phyloP scores from a whole-genome alignment of 495 filamentous ascomycete genomes.

The Immersiella caudata region DNA sequence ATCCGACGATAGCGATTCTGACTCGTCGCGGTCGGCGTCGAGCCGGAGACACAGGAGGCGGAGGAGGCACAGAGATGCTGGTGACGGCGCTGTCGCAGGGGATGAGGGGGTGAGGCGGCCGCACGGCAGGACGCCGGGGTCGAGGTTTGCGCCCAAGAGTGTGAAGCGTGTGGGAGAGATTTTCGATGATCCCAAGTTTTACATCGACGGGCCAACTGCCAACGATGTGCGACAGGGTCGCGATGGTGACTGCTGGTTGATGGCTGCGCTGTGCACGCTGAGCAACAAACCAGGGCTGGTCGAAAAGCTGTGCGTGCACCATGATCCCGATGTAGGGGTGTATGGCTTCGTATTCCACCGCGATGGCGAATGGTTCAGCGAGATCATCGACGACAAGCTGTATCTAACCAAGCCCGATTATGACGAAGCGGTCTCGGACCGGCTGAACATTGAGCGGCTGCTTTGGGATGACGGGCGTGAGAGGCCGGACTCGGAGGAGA shows the following conservation, averaged over 20 bases:
- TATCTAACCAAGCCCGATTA: conserved; percentile 84
- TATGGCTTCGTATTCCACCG: conserved; percentile 95
- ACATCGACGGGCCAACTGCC: conserved; percentile 77
- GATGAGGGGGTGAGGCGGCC: conserved; percentile 3
- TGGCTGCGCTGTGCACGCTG: conserved; percentile 83
- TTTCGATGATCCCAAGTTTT: conserved; percentile 86
- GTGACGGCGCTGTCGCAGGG: not conserved
- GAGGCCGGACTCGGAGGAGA: conserved; percentile 72
- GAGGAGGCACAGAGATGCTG: not conserved
- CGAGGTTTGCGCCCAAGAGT: conserved; percentile 55
- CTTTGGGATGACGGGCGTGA: conserved; percentile 70
- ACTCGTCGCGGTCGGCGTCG: not conserved
- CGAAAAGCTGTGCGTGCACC: conserved; percentile 79
- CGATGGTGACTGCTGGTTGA: conserved; percentile 90
- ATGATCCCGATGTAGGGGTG: conserved; percentile 79
- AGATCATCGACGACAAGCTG: conserved; percentile 79
- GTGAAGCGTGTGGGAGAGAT: conserved; percentile 78
- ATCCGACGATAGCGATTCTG: conserved; percentile 19
- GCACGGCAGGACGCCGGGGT: conserved; percentile 25
- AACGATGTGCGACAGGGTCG: conserved; percentile 79
- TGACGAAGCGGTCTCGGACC: conserved; percentile 55
- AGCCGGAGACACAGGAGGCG: not conserved
- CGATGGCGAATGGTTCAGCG: conserved; percentile 91
- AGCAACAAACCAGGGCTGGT: conserved; percentile 80
- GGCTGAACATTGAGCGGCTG: conserved; percentile 60